Evolutionary conservation across 208 protist species (phyloP).

Genomic region (Leishmania lainsoni): DNA sequence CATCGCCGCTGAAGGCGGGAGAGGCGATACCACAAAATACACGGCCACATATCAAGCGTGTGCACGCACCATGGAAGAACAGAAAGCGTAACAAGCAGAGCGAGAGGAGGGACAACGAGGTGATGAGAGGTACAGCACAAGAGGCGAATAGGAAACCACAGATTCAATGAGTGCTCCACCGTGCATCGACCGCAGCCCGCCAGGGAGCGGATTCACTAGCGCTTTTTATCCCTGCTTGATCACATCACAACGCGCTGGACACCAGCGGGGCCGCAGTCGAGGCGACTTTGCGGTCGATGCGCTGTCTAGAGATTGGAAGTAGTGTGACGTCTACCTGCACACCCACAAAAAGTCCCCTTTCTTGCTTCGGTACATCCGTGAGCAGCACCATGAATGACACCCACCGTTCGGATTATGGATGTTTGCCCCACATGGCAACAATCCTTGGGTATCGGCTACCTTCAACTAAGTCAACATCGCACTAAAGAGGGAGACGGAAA

Average conservation of each 20-base stretch:
- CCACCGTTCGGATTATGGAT: not conserved
- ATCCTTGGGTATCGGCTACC: no score
- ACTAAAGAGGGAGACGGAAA: not conserved
- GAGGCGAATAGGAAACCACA: not conserved
- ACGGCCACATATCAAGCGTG: not conserved
- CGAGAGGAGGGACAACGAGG: conserved; percentile 1
- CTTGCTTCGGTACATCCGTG: not conserved
- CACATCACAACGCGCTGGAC: not conserved
- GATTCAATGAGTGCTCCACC: not conserved
- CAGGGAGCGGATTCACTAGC: not conserved
- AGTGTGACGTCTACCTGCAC: not conserved
- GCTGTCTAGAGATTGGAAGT: not conserved
- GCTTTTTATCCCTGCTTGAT: not conserved
- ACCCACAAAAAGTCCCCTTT: not conserved
- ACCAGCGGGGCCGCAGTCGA: not conserved
- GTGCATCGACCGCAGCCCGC: not conserved
- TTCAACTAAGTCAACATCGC: not conserved
- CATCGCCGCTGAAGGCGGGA: not conserved
- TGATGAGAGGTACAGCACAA: conserved; percentile 10
- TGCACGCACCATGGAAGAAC: not conserved
- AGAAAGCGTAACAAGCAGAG: not conserved
- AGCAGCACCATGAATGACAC: not conserved
- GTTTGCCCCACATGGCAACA: not conserved
- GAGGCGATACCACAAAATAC: not conserved
- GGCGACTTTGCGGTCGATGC: not conserved